Evolutionary conservation across 352 stramenopile species (phyloP), one percentile per base, ranked within the genome.

Genomic region (Thalassiosira sp.): DNA sequence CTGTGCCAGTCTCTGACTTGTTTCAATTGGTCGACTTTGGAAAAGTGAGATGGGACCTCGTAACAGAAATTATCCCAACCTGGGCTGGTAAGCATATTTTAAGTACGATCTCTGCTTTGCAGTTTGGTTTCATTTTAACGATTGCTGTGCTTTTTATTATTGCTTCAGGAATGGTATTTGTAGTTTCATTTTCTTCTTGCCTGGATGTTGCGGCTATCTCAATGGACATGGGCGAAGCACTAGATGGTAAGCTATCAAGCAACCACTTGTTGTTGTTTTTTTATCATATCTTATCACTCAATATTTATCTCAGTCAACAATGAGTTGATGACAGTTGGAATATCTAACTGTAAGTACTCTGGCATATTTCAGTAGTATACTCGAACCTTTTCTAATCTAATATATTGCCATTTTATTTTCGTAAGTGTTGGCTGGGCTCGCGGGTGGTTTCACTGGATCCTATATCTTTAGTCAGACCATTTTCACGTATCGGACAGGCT

Each of bases 391-490:
- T 58, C 51, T 63, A 7, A 54, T 13, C 20, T 65, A 52, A 57
- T 46, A 28, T 58, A 27, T n/a, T 28, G 20, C 18, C 52, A 60
- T 72, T 25, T 37, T 11, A 46, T 40, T 37, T 48, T 56, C 31
- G 22, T 1, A 40, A 70, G 72, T 96, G 37, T 49, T 97, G 8
- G 95, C 92, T 49, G 95, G 94, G 0, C 64, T 97, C 6, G 86
- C 80, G 13, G 94, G 94, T 33, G 95, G 95, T 59, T 87, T 87
- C 20, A 95, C 91, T 8, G 93, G 94, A 16, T 94, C 85, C 5
- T 98, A 97, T 65, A 97, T 98, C 16, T 98, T 98, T 81, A 96
- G 90, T 16, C 94, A 98, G 76, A 97, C 95, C 1, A 89, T 97
- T 13, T 97, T 98, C 64, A 94, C 94, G 0, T 97, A 95, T 79